These are phyloP conservation scores for Mycena chlorophos DNA, from an alignment of 768 basidiomycete species.

Conservation along the genomic window DNA sequence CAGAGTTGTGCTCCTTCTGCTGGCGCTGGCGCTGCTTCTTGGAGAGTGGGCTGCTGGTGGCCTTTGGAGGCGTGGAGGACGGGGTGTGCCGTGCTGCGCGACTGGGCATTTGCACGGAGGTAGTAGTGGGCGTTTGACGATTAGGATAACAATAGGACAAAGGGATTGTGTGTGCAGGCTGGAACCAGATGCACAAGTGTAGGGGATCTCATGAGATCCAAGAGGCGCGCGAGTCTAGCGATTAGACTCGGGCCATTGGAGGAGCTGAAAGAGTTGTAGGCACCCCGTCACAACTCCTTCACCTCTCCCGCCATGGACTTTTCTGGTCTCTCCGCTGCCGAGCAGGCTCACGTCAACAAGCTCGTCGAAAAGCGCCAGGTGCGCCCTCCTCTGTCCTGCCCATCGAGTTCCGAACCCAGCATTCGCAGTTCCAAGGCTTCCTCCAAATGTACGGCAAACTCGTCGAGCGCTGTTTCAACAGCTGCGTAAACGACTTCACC, in stretches of 20 bases:
- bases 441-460: constrained; percentile 91
- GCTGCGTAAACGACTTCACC: constrained; percentile 96
- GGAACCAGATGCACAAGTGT: background rate
- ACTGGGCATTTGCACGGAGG: background rate
- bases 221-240: constrained; percentile 17
- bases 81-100: constrained; percentile 2
- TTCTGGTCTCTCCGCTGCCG: constrained; percentile 82
- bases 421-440: constrained; percentile 93
- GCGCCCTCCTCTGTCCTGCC: constrained; percentile 14
- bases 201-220: background rate
- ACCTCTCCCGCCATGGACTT: constrained; percentile 70
- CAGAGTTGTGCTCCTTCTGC: background rate
- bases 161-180: background rate
- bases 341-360: constrained; percentile 95
- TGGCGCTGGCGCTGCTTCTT: background rate
- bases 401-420: constrained; percentile 5
- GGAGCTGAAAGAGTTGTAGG: background rate
- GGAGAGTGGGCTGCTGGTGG: background rate
- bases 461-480: constrained; percentile 93
- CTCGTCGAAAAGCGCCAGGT: constrained; percentile 98
- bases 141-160: background rate
- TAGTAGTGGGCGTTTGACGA: constrained; percentile 1
- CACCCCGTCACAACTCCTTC: constrained; percentile 10
- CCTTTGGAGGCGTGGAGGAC: background rate
- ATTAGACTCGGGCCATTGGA: constrained; percentile 7